Conservation (phyloP, 2,329 filamentous ascomycete species). For the Cladosporium sp. region DNA sequence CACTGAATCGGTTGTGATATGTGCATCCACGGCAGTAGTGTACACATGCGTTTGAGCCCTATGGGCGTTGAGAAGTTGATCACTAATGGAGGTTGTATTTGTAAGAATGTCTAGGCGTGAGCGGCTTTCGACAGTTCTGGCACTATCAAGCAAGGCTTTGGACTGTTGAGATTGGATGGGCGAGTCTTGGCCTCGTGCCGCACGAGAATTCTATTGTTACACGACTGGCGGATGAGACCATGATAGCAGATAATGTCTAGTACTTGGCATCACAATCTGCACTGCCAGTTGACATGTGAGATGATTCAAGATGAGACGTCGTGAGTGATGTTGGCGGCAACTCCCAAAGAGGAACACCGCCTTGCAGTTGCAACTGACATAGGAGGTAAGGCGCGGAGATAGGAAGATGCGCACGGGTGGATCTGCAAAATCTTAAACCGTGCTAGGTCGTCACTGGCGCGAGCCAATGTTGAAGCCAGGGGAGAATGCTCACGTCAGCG, state of each 20-base stretch:
- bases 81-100: neutral
- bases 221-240: too few relatives aligned
- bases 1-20: neutral
- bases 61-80: neutral
- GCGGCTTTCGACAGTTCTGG: too few relatives aligned
- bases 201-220: too few relatives aligned
- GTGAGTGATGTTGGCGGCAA: slow-evolving; percentile 1
- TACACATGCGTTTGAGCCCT: neutral
- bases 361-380: too few relatives aligned
- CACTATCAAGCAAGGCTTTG: too few relatives aligned
- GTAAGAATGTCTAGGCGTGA: neutral
- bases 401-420: neutral
- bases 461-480: too few relatives aligned
- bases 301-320: neutral
- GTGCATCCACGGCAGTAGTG: neutral
- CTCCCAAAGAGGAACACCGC: neutral
- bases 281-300: neutral
- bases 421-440: too few relatives aligned
- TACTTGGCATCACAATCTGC: too few relatives aligned
- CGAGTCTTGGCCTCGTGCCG: too few relatives aligned
- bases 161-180: too few relatives aligned
- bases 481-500: neutral
- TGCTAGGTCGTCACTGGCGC: too few relatives aligned
- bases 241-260: too few relatives aligned
- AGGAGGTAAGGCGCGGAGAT: neutral